Base-by-base conservation (phyloP, 1,284 basidiomycete genomes). In the Athelia psychrophila region DNA sequence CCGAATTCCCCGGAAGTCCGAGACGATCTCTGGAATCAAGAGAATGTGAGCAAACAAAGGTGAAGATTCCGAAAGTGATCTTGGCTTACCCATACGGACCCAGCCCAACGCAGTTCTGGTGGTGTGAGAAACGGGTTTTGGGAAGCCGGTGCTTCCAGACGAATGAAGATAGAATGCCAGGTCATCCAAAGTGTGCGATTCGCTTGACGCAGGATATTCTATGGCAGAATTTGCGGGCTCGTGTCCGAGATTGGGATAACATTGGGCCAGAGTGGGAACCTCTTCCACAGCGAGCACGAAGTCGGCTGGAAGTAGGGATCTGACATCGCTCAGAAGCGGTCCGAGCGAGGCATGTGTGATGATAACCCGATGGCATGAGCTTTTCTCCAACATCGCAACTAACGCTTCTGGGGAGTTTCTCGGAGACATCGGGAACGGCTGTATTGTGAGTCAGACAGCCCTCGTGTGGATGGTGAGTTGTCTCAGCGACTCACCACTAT, bases 341-440 rank as follows among this genome's bases (percentile, higher is more conserved):
- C 48, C 49, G 0, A 67, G 52, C 0, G 63, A 63, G 8, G 32
- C 20, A 12, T 49, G 47, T 1, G 66, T 67, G 0, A 61, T 48
- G 0, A 68, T 4, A 8, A 68, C 24, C 9, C 56, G 50, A 48
- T 64, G 62, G 50, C 60, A 65, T 22, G 49, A 53, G 2, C 65
- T 57, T 10, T 54, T 52, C 32, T 54, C 53, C 44, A 69, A 50
- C 10, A 69, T 49, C 20, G 62, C 50, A 6, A 63, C 47, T 12
- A 69, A 51, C 0, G 60, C 66, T 9, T 60, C 54, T 1, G 63
- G 49, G 0, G 66, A 66, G 24, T 64, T 64, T 24, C 65, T 49
- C 1, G 66, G 63, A 10, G 65, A 69, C 19, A 69, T 67, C 3
- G 65, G 64, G 36, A 67, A 69, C 3, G 72, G 69, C 70, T 72